Conservation (phyloP, 75 land plant genomes). For the Pinus tabuliformis region DNA sequence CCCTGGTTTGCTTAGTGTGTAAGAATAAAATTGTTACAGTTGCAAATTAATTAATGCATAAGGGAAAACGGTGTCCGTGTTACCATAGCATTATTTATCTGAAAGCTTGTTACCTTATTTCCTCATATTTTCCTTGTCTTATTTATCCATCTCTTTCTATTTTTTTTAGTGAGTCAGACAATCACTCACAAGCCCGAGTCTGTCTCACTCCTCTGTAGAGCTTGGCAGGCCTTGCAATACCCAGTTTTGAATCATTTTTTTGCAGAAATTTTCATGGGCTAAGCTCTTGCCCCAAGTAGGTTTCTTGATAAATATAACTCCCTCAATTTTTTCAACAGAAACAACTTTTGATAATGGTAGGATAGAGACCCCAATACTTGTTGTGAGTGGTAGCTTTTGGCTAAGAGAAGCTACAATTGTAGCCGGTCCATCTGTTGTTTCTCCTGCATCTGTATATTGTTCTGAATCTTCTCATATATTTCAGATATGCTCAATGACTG, state of each 20-base stretch:
- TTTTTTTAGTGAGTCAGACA: no score
- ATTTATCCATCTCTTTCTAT: no score
- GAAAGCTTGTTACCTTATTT: no score
- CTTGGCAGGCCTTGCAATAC: constrained; percentile 16
- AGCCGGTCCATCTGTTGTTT: constrained; percentile 6
- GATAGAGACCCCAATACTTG: no score
- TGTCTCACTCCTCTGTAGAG: constrained; percentile 80
- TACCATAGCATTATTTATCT: no score
- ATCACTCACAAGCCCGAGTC: no score
- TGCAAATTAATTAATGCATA: no score
- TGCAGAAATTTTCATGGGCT: constrained; percentile 10
- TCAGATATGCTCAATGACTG: background rate
- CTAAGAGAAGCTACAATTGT: background rate
- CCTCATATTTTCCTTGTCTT: no score
- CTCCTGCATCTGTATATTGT: background rate
- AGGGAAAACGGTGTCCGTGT: no score
- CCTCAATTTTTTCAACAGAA: background rate
- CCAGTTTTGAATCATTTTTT: background rate
- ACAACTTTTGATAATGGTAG: background rate
- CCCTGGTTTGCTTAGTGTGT: no score
- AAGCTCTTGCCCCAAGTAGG: background rate
- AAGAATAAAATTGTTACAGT: no score
- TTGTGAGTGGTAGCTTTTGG: no score
- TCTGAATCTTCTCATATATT: constrained; percentile 5
- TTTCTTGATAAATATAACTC: background rate